Evolutionary conservation across 768 basidiomycete genomes (phyloP), one percentile per base, ranked within the genome.

Genomic region (Leccinum subgranulosum): DNA sequence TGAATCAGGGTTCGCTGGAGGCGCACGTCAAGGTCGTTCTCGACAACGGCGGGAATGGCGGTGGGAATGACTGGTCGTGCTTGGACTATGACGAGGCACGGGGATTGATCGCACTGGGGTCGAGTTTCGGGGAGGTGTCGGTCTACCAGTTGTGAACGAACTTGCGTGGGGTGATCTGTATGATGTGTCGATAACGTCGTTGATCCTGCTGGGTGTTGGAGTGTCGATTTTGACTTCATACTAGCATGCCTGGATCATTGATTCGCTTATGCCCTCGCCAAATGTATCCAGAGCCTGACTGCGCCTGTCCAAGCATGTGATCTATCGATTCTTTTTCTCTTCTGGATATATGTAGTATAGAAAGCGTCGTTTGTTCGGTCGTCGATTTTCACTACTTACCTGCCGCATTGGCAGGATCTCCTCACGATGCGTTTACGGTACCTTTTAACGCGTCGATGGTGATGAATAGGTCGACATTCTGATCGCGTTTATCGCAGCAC

Each of bases 11-110:
- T 17, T 61, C 54, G 27, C 27, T 27, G 47, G 59, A 67, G 52
- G 66, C 70, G 28, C 60, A 64, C 58, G 61, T 69, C 58, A 64
- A 71, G 56, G 70, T 65, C 27, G 58, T 77, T n/a, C 73, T 62
- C 4, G 68, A 76, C 59, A 74, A 77, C 58, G 48, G 55, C 2
- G 63, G 61, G 25, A 52, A 31, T 36, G 34, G 3, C 34, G 29
- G 29, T 31, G 29, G 31, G 31, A 31, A 31, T 8, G 39, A 54
- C 8, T 87, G 85, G 85, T 78, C 79, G 3, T 75, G 82, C 47
- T 63, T 87, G 58, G 85, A 85, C 67, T 87, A 87, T 61, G 83
- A 84, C 54, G 85, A 87, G 66, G 75, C 75, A 39, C 62, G 71
- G 47, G 85, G 85, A 5, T 72, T 80, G 58, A 71, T 86, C 53